Evolutionary conservation across 768 basidiomycete genomes (phyloP), one percentile per base, ranked within the genome.

Genomic region (Trametes punicea): DNA sequence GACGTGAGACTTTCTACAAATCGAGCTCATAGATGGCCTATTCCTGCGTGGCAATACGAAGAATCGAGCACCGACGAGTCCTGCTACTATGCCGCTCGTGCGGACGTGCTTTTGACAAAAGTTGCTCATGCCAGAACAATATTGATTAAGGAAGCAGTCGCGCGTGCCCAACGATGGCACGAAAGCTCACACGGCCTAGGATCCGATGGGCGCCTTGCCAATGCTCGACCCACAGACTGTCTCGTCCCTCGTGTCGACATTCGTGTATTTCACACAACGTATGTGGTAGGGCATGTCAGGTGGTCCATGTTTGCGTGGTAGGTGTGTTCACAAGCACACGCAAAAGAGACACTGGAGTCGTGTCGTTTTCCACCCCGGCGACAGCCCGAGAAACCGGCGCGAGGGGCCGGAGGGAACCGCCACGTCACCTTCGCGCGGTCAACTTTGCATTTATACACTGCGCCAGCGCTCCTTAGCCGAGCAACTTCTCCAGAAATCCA

Each of bases 341-440:
- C 87, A 98, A 33, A 84, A 82, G 60, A 83, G 81, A 72, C 92
- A 89, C 79, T 67, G 90, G 83, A 34, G 31, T 25, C 18, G 33
- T 6, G 31, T 25, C 21, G 27, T 50, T 55, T 55, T 46, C 53
- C 57, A 49, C 51, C 40, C n/a, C 41, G 50, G 59, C 16, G 45
- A 31, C 38, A 60, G 59, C 45, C 29, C 30, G 60, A 31, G 55
- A 49, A 51, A 38, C 9, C 29, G 31, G 34, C 15, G 29, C 49
- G 20, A 34, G 30, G 39, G 21, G 13, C 42, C 46, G 51, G 16
- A 30, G 46, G 51, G 55, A 56, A 16, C 51, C 51, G 60, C 60
- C 60, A 61, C 60, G 60, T 61, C 60, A 61, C 46, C 60, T 56
- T 38, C 52, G 51, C 60, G 55, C 36, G n/a, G 39, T 25, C 33